Percentiles rank a stretch among this genome's conserved stretches.
Evolutionary conservation across 345 rosid species (phyloP).

Genomic region (Sonneratia caseolaris): DNA sequence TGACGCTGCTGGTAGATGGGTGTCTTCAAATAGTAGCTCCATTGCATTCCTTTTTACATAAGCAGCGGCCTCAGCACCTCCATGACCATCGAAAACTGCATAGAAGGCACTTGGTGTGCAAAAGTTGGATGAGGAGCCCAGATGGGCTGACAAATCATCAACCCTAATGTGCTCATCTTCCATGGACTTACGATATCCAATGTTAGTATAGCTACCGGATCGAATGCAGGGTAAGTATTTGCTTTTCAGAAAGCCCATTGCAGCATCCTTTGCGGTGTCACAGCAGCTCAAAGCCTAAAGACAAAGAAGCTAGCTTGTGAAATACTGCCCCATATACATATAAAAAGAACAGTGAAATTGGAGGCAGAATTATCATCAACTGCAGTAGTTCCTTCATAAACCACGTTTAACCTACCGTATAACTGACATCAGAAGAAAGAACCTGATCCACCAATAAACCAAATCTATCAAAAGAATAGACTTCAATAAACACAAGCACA

Average conservation of each 20-base stretch:
- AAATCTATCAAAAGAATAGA: too few relatives aligned
- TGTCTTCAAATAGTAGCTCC: slow-evolving; percentile 60
- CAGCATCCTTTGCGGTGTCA: slow-evolving; percentile 21
- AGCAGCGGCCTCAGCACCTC: slow-evolving; percentile 81
- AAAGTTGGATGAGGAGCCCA: slow-evolving; percentile 37
- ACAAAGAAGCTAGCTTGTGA: too few relatives aligned
- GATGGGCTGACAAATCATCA: slow-evolving; percentile 59
- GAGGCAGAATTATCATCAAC: not conserved
- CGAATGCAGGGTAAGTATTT: slow-evolving; percentile 51
- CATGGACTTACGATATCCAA: slow-evolving; percentile 59
- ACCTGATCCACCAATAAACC: too few relatives aligned
- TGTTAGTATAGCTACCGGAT: slow-evolving; percentile 69
- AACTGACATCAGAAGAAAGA: too few relatives aligned
- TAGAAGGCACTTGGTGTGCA: slow-evolving; percentile 68
- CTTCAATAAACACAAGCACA: too few relatives aligned
- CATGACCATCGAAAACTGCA: slow-evolving; percentile 93
- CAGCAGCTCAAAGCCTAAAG: slow-evolving; percentile 28
- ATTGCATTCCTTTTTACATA: slow-evolving; percentile 61
- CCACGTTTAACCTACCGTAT: too few relatives aligned
- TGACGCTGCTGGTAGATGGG: slow-evolving; percentile 39
- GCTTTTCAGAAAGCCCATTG: slow-evolving; percentile 21
- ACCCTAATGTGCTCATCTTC: slow-evolving; percentile 76
- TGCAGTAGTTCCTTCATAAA: too few relatives aligned
- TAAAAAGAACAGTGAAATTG: not conserved
- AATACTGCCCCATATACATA: not conserved